phyloP scores from a whole-genome alignment of 345 rosid species.

The Noccaea bulbosa region DNA sequence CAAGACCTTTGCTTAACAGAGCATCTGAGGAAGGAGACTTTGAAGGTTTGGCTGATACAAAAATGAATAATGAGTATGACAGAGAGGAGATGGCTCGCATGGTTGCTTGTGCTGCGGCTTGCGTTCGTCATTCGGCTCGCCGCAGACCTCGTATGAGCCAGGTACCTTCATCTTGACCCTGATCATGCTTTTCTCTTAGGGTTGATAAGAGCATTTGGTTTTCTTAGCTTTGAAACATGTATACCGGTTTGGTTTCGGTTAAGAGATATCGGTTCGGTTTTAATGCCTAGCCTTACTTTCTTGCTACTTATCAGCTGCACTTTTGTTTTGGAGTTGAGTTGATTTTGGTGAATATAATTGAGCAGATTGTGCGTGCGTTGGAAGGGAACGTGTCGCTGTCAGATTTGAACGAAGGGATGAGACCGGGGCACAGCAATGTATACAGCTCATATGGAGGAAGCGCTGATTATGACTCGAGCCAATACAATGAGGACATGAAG shows the following conservation, averaged over 20 bases:
- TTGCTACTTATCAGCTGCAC: neutral
- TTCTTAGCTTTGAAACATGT: neutral
- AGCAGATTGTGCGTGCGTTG: slow-evolving; percentile 78
- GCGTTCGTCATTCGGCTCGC: slow-evolving; percentile 82
- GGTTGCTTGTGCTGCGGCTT: slow-evolving; percentile 88
- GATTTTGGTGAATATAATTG: neutral
- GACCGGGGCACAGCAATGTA: slow-evolving; percentile 70
- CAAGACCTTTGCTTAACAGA: slow-evolving; percentile 73
- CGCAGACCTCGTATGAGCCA: slow-evolving; percentile 85
- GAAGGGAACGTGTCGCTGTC: slow-evolving; percentile 72
- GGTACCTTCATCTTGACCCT: slow-evolving; percentile 46
- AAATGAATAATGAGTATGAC: slow-evolving; percentile 58
- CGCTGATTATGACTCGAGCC: slow-evolving; percentile 72
- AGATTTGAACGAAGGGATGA: slow-evolving; percentile 72
- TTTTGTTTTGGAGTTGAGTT: too few relatives aligned
- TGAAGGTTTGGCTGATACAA: slow-evolving; percentile 59
- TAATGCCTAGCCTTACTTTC: neutral
- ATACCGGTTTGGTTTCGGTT: neutral
- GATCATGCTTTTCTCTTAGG: neutral
- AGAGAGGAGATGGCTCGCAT: slow-evolving; percentile 71
- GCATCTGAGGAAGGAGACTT: slow-evolving; percentile 71
- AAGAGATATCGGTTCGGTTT: neutral
- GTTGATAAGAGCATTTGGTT: neutral
- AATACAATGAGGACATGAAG: slow-evolving; percentile 78
- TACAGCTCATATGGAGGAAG: slow-evolving; percentile 69